phyloP scores from a whole-genome alignment of 768 basidiomycete species.

The Cubamyces lactineus region DNA sequence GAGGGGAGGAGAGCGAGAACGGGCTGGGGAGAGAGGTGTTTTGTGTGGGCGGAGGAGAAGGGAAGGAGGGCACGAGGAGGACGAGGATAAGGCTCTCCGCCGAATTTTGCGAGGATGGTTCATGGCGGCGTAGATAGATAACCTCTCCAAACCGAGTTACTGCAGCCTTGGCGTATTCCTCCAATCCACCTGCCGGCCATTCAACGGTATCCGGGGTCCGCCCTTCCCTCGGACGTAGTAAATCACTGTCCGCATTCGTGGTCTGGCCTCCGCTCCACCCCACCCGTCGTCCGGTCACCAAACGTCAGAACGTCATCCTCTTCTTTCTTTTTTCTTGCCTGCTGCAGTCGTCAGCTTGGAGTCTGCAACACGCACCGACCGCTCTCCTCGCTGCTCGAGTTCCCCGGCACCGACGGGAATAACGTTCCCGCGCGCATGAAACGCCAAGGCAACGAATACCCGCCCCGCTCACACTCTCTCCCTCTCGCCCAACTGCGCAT shows the following conservation, averaged over 20 bases:
- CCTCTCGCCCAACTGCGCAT: neutral
- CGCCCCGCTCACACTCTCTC: neutral
- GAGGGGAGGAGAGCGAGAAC: neutral
- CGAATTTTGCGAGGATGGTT: slow-evolving; percentile 7
- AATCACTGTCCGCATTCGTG: neutral
- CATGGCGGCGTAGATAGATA: slow-evolving; percentile 14
- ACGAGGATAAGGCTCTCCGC: slow-evolving; percentile 9
- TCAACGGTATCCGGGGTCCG: slow-evolving; percentile 15
- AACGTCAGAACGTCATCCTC: slow-evolving; percentile 12
- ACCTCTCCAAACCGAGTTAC: neutral
- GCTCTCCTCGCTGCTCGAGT: neutral
- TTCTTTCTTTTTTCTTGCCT: neutral
- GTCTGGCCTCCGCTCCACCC: slow-evolving; percentile 4
- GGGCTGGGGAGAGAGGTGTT: slow-evolving; percentile 2
- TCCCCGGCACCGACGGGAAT: neutral
- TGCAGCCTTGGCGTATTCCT: neutral
- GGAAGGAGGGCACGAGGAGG: slow-evolving; percentile 23
- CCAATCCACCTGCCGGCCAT: neutral
- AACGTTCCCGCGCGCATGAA: neutral
- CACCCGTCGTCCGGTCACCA: slow-evolving; percentile 16
- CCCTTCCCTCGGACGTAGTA: neutral
- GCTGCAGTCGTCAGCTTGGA: neutral
- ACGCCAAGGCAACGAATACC: slow-evolving; percentile 4
- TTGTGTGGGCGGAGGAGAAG: slow-evolving; percentile 16
- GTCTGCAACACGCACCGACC: slow-evolving; percentile 4